phyloP scores from a whole-genome alignment of 2,329 filamentous ascomycete genomes.

The Pseudomassariella vexata region DNA sequence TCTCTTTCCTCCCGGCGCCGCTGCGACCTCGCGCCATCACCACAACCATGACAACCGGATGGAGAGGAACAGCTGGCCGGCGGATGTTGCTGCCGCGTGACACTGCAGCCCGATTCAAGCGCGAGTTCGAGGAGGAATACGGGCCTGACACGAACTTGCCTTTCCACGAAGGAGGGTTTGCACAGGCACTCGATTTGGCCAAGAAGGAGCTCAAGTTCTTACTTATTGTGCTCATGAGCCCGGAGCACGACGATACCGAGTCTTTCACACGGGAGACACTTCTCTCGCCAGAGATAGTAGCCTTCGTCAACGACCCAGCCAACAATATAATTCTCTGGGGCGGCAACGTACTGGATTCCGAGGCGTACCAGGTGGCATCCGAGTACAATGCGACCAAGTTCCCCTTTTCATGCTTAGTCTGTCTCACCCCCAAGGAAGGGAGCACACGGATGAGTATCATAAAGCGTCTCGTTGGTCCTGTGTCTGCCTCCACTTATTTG shows the following conservation, averaged over 20 bases:
- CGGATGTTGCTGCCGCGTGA: conserved; percentile 78
- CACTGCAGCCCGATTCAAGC: conserved; percentile 79
- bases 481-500: conserved; percentile 64
- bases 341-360: conserved; percentile 85
- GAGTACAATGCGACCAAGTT: conserved; percentile 89
- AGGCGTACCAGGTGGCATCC: conserved; percentile 87
- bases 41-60: conserved; percentile 44
- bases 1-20: conserved; percentile 72
- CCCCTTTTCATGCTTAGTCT: conserved; percentile 81
- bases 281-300: conserved; percentile 65
- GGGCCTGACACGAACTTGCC: conserved; percentile 60
- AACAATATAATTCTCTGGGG: conserved; percentile 89
- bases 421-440: conserved; percentile 78
- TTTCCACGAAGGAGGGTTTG: conserved; percentile 85
- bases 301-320: conserved; percentile 66
- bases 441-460: conserved; percentile 88
- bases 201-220: conserved; percentile 91
- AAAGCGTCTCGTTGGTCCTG: conserved; percentile 68
- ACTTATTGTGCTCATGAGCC: conserved; percentile 80
- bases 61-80: conserved; percentile 61
- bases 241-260: conserved; percentile 89
- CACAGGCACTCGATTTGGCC: conserved; percentile 82
- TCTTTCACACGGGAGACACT: conserved; percentile 79
- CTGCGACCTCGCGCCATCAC: conserved; percentile 50
- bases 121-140: conserved; percentile 94